Evolutionary conservation across 108 stramenopile genomes (phyloP).

Genomic region (Nannochloropsis salina): DNA sequence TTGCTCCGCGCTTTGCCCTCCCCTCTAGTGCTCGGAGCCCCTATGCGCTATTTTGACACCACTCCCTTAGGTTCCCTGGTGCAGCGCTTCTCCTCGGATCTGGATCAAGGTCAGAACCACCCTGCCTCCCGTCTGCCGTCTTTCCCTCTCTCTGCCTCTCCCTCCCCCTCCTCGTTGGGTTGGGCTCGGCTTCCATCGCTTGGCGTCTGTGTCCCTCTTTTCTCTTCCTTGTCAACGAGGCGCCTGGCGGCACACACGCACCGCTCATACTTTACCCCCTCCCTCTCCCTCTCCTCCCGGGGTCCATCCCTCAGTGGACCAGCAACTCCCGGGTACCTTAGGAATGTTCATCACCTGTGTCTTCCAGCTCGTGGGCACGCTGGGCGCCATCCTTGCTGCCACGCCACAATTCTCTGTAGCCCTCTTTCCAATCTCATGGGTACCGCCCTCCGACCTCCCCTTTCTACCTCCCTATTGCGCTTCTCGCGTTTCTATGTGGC

Average conservation of each 20-base stretch:
- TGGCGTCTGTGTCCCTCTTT: neutral
- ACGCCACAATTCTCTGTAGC: conserved; percentile 44
- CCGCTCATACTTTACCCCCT: neutral
- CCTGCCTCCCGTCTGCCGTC: neutral
- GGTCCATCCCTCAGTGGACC: conserved; percentile 30
- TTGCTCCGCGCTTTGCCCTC: neutral
- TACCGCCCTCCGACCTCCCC: neutral
- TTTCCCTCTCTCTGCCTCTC: neutral
- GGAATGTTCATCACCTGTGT: conserved; percentile 45
- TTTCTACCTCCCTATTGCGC: neutral
- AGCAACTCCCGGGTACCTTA: conserved; percentile 44
- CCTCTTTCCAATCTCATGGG: conserved; percentile 29
- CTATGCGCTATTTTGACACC: conserved; percentile 82
- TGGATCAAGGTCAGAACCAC: conserved; percentile 23
- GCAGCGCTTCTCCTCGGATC: conserved; percentile 35
- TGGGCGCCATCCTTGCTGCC: conserved; percentile 42
- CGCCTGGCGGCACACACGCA: neutral
- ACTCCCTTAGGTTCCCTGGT: conserved; percentile 67
- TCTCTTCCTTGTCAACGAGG: neutral
- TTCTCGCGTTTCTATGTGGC: neutral
- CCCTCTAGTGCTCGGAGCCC: conserved; percentile 61
- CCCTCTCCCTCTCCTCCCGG: neutral
- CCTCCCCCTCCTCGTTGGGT: neutral
- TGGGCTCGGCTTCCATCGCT: neutral
- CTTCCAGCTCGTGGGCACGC: conserved; percentile 34